Base-by-base conservation (phyloP, 2,329 filamentous ascomycete species). In the Calonectria honghensis region DNA sequence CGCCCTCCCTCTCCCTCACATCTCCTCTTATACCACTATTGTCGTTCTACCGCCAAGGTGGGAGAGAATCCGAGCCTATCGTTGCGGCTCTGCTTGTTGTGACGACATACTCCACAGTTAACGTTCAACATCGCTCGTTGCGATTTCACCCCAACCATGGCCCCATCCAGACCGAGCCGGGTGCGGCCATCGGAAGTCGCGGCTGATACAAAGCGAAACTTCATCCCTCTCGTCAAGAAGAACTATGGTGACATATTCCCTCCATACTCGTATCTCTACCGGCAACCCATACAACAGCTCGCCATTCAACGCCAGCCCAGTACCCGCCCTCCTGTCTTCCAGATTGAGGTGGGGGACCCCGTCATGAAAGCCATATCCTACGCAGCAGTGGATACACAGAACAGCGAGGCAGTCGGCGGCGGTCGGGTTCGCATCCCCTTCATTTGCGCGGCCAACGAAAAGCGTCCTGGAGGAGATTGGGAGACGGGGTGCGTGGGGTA, bases 391-490 rank as follows among this genome's bases (percentile, higher is more conserved):
- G 88, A 89, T 63, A 86, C 84, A 35, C 83, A 85, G 64, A 79
- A 80, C 14, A 85, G 83, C 61, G 78, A 85, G 68, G 82, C 81
- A 13, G 76, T 74, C 24, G 83, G 83, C 31, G 84, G 83, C 5
- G 72, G 79, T 39, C 79, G 84, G 65, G 80, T 86, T 48, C 84
- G 86, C 3, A 89, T 94, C 70, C 92, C 93, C 0, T 92, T 95
- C 73, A 91, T 95, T 75, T 95, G 93, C 78, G 90, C 92, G 70
- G 94, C 94, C 63, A 95, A 96, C 84, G 94, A 96, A 82, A 94
- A 93, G 81, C 89, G 93, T 48, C 90, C 94, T 0, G 94, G 94
- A 13, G 94, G 94, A n/a, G 94, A 96, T 82, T 96, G 94, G 94
- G 94, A 95, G 79, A 93, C 90, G 9, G 89, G 88, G 75, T 88